A percentile compares a stretch with the other conserved stretches of the same genome.
These are phyloP conservation scores for Neurospora sp. DNA, from an alignment of 495 filamentous ascomycete species.

Conservation along the genomic window DNA sequence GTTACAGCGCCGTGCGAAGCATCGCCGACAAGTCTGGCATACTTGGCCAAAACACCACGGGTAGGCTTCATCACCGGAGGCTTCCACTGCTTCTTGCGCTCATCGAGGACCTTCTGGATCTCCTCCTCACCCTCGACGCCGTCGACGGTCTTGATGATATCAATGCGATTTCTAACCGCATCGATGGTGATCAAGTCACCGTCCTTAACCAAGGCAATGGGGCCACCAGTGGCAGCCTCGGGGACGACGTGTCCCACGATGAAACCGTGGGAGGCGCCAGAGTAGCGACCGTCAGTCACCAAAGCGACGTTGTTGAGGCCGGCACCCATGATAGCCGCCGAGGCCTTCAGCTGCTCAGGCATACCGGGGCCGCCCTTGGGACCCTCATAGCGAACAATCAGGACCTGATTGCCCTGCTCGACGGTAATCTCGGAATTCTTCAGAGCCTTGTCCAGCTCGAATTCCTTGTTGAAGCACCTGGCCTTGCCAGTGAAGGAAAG, in stretches of 20 bases:
- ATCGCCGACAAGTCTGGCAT: slow-evolving; percentile 35
- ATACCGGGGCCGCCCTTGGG: slow-evolving; percentile 94
- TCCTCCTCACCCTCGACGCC: slow-evolving; percentile 2
- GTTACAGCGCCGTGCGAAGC: too few species aligned
- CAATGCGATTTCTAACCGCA: slow-evolving; percentile 67
- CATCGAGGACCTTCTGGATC: slow-evolving; percentile 56
- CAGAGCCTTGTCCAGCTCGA: slow-evolving; percentile 65
- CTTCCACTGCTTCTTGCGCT: slow-evolving; percentile 60
- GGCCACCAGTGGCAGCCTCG: slow-evolving; percentile 74
- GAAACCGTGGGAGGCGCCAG: slow-evolving; percentile 86
- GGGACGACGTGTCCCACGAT: slow-evolving; percentile 93
- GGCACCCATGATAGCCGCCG: slow-evolving; percentile 87
- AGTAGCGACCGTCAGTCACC: slow-evolving; percentile 89
- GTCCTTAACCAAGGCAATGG: slow-evolving; percentile 68
- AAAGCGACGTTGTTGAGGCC: slow-evolving; percentile 80
- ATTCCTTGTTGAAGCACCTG: slow-evolving; percentile 85
- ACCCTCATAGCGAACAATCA: slow-evolving; percentile 91
- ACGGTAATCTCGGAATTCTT: slow-evolving; percentile 55
- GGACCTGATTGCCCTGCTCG: slow-evolving; percentile 66
- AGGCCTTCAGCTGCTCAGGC: slow-evolving; percentile 93
- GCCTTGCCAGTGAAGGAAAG: slow-evolving; percentile 71
- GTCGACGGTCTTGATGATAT: slow-evolving; percentile 43
- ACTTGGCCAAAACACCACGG: slow-evolving; percentile 84
- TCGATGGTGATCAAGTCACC: slow-evolving; percentile 84
- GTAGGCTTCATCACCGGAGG: slow-evolving; percentile 64